Percentiles rank a stretch among this genome's conserved stretches.
These are phyloP conservation scores for Xylaria castorea DNA, from an alignment of 495 filamentous ascomycete species.

Conservation along the genomic window DNA sequence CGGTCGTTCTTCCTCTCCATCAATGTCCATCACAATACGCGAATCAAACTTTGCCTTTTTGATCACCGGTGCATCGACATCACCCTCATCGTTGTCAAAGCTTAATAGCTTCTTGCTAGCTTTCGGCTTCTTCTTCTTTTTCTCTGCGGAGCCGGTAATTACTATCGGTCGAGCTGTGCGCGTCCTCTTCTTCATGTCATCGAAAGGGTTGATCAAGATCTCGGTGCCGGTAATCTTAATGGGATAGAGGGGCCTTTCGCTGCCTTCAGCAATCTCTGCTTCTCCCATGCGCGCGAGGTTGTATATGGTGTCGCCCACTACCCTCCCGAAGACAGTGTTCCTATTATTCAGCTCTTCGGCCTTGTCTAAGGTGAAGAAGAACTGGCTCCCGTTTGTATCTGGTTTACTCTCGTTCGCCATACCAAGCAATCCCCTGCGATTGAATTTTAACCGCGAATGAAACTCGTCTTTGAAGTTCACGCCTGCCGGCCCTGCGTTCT, in stretches of 20 bases:
- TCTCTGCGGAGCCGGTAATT: constrained; percentile 53
- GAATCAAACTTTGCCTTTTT: constrained; percentile 95
- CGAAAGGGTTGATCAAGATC: constrained; percentile 87
- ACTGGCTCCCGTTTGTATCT: constrained; percentile 90
- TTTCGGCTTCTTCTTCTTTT: constrained; percentile 80
- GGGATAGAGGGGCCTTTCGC: constrained; percentile 88
- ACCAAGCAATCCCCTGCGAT: constrained; percentile 85
- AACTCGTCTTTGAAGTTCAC: constrained; percentile 86
- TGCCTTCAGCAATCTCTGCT: constrained; percentile 76
- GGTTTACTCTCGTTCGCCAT: constrained; percentile 85
- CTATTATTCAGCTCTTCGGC: constrained; percentile 84
- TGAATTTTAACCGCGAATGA: constrained; percentile 90
- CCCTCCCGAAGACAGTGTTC: constrained; percentile 91
- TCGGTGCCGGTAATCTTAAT: constrained; percentile 79
- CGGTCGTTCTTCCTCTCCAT: constrained; percentile 43
- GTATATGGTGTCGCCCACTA: constrained; percentile 94
- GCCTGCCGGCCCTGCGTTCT: constrained; percentile 58
- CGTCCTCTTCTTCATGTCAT: constrained; percentile 81
- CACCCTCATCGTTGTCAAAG: constrained; percentile 86
- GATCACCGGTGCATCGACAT: constrained; percentile 66
- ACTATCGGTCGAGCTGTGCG: constrained; percentile 50
- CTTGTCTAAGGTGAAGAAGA: constrained; percentile 89
- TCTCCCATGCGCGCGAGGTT: constrained; percentile 93
- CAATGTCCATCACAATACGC: constrained; percentile 72
- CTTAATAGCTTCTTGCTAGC: constrained; percentile 82